A percentile compares a stretch with the other conserved stretches of the same genome.
phyloP scores from a whole-genome alignment of 768 basidiomycete genomes.

The Pleurotus salmoneostramineus region DNA sequence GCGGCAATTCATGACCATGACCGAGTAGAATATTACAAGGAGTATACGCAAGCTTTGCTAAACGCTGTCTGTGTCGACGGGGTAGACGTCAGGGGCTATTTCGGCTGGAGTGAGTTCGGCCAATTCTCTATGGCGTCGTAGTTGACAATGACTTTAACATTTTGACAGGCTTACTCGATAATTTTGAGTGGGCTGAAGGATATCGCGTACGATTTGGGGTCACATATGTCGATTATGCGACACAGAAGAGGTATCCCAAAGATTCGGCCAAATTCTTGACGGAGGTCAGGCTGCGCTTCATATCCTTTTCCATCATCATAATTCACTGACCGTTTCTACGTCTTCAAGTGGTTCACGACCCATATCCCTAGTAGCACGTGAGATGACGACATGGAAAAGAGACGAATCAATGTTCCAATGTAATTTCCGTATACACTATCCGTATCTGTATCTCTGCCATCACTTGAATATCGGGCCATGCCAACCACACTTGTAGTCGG shows the following conservation, averaged over 20 bases:
- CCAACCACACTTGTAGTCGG: constrained; percentile 34
- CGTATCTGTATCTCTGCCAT: too few relatives aligned
- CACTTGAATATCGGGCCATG: too few relatives aligned
- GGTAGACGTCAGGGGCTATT: constrained; percentile 56
- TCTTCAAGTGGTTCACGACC: not conserved
- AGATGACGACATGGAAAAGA: not conserved
- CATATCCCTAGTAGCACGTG: constrained; percentile 6
- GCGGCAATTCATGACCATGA: constrained; percentile 53
- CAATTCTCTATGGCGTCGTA: not conserved
- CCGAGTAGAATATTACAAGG: constrained; percentile 60
- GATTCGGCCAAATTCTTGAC: constrained; percentile 51
- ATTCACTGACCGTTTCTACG: not conserved
- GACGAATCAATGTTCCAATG: too few relatives aligned
- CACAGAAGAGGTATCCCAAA: constrained; percentile 61
- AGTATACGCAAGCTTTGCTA: constrained; percentile 47
- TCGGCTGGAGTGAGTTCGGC: constrained; percentile 56
- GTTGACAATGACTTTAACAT: not conserved
- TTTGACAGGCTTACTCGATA: constrained; percentile 53
- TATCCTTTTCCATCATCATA: not conserved
- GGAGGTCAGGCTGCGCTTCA: constrained; percentile 20
- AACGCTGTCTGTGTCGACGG: constrained; percentile 53
- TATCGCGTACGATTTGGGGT: constrained; percentile 65
- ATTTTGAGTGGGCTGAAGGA: constrained; percentile 74
- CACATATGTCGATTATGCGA: constrained; percentile 65
- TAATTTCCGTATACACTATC: too few relatives aligned